Evolutionary conservation across 352 stramenopile species (phyloP), one percentile per base, ranked within the genome.

Genomic region (Globisporangium canariense): DNA sequence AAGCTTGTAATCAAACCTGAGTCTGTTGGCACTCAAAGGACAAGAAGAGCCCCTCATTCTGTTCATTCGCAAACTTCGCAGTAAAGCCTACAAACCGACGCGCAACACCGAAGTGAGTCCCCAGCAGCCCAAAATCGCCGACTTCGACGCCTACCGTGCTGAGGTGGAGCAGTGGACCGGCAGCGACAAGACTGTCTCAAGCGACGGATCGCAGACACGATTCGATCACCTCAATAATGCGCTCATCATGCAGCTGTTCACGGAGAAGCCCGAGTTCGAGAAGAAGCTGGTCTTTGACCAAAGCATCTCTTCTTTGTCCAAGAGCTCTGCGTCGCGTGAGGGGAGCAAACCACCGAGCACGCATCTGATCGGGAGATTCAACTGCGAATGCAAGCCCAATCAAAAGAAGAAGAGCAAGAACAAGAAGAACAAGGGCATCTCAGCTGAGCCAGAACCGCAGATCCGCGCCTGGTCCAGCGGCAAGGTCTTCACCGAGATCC

Each of bases 401-500:
- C 20, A 30, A n/a, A 16, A 25, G 13, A 30, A 25, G 58, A 46
- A 20, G 20, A 58, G 8, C 18, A 34, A 40, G 22, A 16, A 22
- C 2, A 28, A 25, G 46, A 36, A 30, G 34, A 58, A 28, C 34
- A 51, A 25, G 11, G 9, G 6, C 14, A 11, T 10, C 0, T 41
- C 36, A 4, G 36, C 9, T 41, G 36, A 16, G 9, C 36, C 9
- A 41, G 16, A 22, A 28, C 1, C 20, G 16, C 20, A 50, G n/a
- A 8, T 8, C 16, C 14, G 28, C 32, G 28, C 25, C 14, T 74
- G 66, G 59, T 9, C 25, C 9, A 76, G 66, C 9, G 66, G 62
- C 11, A 66, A 68, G 51, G 65, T 76, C 45, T 71, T 64, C 47
- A 65, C 64, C 6, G 30, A 68, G 51, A 69, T 76, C 56, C 66